These are phyloP conservation scores for Lactarius tabidus DNA, from an alignment of 768 basidiomycete species.

Conservation along the genomic window DNA sequence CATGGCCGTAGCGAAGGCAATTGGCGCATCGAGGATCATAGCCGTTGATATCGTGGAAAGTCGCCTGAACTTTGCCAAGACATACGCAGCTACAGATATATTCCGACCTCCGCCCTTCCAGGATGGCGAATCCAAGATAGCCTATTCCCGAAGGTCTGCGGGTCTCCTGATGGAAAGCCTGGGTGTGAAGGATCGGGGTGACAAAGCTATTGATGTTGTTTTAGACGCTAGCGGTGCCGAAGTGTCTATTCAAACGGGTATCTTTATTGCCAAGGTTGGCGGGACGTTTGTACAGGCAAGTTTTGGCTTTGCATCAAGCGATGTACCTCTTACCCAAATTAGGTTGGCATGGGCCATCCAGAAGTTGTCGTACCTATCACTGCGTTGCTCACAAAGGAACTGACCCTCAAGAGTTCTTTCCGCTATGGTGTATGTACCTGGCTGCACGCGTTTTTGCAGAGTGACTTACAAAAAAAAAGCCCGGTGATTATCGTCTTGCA, in stretches of 20 bases:
- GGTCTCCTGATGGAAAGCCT: slow-evolving; percentile 59
- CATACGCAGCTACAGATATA: slow-evolving; percentile 76
- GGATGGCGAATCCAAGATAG: slow-evolving; percentile 60
- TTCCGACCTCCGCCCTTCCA: slow-evolving; percentile 59
- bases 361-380: slow-evolving; percentile 73
- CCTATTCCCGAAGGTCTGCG: slow-evolving; percentile 72
- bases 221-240: slow-evolving; percentile 93
- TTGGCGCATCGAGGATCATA: slow-evolving; percentile 81
- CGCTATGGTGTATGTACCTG: slow-evolving; percentile 63
- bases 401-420: slow-evolving; percentile 87
- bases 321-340: slow-evolving; percentile 30
- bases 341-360: slow-evolving; percentile 86
- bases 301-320: neutral
- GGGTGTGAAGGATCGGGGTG: slow-evolving; percentile 66
- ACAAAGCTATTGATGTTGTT: slow-evolving; percentile 73
- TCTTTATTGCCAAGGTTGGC: slow-evolving; percentile 70
- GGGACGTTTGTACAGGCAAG: slow-evolving; percentile 69
- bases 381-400: slow-evolving; percentile 68
- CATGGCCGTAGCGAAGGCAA: slow-evolving; percentile 94
- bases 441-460: neutral
- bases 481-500: slow-evolving; percentile 82
- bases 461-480: slow-evolving; percentile 37
- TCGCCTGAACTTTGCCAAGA: slow-evolving; percentile 83
- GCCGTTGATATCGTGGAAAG: slow-evolving; percentile 74
- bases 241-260: slow-evolving; percentile 83